These are phyloP conservation scores for Calocybe gangraenosa DNA, from an alignment of 768 basidiomycete species.

Conservation along the genomic window DNA sequence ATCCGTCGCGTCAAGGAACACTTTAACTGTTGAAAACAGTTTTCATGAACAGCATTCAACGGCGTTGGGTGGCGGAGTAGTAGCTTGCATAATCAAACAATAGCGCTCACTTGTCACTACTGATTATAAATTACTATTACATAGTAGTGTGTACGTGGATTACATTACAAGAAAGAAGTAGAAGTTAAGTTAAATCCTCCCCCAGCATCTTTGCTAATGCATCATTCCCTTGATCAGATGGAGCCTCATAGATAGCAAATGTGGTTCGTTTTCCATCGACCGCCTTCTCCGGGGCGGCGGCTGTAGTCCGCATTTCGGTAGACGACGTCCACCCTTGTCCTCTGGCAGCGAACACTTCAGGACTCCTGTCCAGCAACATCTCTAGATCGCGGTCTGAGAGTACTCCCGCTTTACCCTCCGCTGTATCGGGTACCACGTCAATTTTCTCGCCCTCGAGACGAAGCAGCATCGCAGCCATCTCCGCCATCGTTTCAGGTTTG, in stretches of 20 bases:
- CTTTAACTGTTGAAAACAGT: too few species aligned
- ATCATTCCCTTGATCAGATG: conserved; percentile 60
- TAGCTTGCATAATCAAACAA: too few species aligned
- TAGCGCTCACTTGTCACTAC: too few species aligned
- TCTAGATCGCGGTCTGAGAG: conserved; percentile 81
- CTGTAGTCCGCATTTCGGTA: conserved; percentile 10
- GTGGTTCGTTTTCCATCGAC: conserved; percentile 40
- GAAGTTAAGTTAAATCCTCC: conserved; percentile 26
- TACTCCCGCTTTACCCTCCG: conserved; percentile 64
- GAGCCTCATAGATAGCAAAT: conserved; percentile 77
- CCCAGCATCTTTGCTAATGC: conserved; percentile 68
- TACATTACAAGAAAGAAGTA: background rate
- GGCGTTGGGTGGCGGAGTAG: too few species aligned
- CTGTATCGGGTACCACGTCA: conserved; percentile 74
- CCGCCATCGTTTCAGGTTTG: conserved; percentile 66
- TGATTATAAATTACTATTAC: too few species aligned
- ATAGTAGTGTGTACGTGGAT: too few species aligned
- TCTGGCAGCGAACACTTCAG: conserved; percentile 67
- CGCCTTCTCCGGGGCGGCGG: conserved; percentile 1
- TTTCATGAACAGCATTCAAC: too few species aligned
- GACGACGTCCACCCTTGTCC: conserved; percentile 71
- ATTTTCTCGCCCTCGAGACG: conserved; percentile 87
- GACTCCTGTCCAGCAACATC: conserved; percentile 74
- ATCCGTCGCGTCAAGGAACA: too few species aligned
- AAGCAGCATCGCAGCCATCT: conserved; percentile 76